Percentiles rank a stretch among this genome's conserved stretches.
Evolutionary conservation across 352 stramenopile genomes (phyloP).

Genomic region (Phytophthora chlamydospora): DNA sequence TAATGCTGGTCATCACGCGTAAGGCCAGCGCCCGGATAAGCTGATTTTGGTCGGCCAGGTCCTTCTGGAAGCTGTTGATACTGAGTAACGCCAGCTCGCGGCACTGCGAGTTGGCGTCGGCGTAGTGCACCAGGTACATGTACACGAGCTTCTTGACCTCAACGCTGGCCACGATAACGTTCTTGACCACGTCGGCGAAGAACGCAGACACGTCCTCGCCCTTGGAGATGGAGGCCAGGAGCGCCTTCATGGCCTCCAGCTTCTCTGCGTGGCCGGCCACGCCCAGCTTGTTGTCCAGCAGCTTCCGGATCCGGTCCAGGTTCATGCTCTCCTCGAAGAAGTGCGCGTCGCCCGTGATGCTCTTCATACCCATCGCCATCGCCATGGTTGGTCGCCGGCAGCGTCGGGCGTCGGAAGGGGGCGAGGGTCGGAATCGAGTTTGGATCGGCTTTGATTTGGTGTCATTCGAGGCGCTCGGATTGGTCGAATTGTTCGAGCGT

Average conservation of each 20-base stretch:
- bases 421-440: background rate
- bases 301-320: conserved; percentile 84
- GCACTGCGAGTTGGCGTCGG: conserved; percentile 94
- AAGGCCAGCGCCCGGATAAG: conserved; percentile 94
- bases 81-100: conserved; percentile 96
- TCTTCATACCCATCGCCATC: conserved; percentile 59
- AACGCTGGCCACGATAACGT: conserved; percentile 93
- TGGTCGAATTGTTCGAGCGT: no score
- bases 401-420: background rate
- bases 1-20: conserved; percentile 97
- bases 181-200: conserved; percentile 98
- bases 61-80: conserved; percentile 99
- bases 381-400: conserved; percentile 4
- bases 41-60: conserved; percentile 95
- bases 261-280: conserved; percentile 88
- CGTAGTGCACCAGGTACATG: conserved; percentile 99
- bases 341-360: conserved; percentile 92
- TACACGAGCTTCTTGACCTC: conserved; percentile 99
- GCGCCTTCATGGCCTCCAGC: conserved; percentile 98
- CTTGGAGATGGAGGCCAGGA: conserved; percentile 97
- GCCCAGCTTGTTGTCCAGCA: conserved; percentile 91
- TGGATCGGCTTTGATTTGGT: no score
- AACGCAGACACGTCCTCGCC: conserved; percentile 97
- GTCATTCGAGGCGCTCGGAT: no score
- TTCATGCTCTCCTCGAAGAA: conserved; percentile 98